These are phyloP conservation scores for Auxenochlorella pyrenoidosa DNA, from an alignment of 139 green algal species.

Conservation along the genomic window DNA sequence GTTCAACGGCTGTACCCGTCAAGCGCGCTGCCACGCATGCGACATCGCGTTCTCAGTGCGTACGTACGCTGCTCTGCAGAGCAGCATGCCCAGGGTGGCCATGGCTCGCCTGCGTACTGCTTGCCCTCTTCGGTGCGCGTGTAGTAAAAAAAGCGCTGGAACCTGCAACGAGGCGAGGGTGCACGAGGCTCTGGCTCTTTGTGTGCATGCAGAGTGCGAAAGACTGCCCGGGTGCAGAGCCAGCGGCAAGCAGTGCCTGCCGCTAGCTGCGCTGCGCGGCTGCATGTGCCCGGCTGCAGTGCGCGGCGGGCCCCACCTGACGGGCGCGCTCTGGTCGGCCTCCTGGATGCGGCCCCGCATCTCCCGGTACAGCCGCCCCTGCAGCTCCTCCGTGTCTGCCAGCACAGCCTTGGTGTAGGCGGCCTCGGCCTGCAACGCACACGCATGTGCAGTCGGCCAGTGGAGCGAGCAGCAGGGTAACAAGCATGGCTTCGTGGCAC, in stretches of 20 bases:
- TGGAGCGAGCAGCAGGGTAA: too few species aligned
- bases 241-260: neutral
- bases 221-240: too few species aligned
- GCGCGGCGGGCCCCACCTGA: slow-evolving; percentile 29
- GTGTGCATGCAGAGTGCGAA: neutral
- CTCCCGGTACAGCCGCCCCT: slow-evolving; percentile 86
- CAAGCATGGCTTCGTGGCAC: too few species aligned
- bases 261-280: neutral
- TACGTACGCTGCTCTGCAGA: too few species aligned
- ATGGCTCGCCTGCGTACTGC: slow-evolving; percentile 61
- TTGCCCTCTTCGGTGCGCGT: slow-evolving; percentile 76
- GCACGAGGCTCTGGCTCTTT: too few species aligned
- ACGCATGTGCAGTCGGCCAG: neutral
- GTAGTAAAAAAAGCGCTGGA: slow-evolving; percentile 86
- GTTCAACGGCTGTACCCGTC: too few species aligned
- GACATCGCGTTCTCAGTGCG: too few species aligned
- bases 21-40: too few species aligned
- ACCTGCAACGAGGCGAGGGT: slow-evolving; percentile 37
- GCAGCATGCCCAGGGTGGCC: too few species aligned
- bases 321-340: slow-evolving; percentile 70
- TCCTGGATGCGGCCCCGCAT: slow-evolving; percentile 91
- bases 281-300: neutral
- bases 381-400: slow-evolving; percentile 81
- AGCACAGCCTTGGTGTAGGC: slow-evolving; percentile 76
- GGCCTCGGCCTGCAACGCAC: slow-evolving; percentile 73